Conservation (phyloP, 192 early-diverging fungal species). For the Backusella mclennaniae region DNA sequence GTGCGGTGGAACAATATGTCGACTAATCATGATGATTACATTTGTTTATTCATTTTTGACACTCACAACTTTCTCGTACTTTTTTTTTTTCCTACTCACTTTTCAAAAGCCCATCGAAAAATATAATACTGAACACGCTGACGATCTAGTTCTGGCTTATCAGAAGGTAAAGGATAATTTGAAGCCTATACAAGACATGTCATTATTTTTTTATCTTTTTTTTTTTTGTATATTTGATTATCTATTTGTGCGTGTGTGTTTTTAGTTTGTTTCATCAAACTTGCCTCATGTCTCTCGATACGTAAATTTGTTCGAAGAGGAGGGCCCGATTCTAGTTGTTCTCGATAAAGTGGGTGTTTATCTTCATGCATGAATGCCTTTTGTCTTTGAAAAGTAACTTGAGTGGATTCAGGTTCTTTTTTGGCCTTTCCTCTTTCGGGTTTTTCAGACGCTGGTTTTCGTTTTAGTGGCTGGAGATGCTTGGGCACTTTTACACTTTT, state of each 20-base stretch:
- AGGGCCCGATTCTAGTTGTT: not conserved
- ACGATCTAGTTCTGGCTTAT: slow-evolving; percentile 27
- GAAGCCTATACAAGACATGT: not conserved
- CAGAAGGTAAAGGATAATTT: slow-evolving; percentile 17
- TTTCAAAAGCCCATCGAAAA: slow-evolving; percentile 33
- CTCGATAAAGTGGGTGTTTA: not conserved
- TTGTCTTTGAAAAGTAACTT: not conserved
- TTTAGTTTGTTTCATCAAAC: not conserved
- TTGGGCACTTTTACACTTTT: slow-evolving; percentile 3
- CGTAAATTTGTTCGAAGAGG: not conserved
- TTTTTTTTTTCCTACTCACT: slow-evolving; percentile 8
- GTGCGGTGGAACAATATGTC: slow-evolving; percentile 16
- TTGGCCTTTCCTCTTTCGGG: not conserved
- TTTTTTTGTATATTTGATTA: not conserved
- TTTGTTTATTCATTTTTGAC: not conserved
- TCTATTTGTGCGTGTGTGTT: not conserved
- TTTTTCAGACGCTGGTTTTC: not conserved
- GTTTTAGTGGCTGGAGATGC: slow-evolving; percentile 14
- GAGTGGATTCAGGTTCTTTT: not conserved
- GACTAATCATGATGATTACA: not conserved
- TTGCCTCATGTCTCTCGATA: not conserved
- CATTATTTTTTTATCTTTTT: not conserved
- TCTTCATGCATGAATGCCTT: not conserved
- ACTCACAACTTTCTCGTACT: not conserved
- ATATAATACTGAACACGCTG: slow-evolving; percentile 29